These are phyloP conservation scores for Trichoderma afroharzianum DNA, from an alignment of 2,329 filamentous ascomycete species.

Conservation along the genomic window DNA sequence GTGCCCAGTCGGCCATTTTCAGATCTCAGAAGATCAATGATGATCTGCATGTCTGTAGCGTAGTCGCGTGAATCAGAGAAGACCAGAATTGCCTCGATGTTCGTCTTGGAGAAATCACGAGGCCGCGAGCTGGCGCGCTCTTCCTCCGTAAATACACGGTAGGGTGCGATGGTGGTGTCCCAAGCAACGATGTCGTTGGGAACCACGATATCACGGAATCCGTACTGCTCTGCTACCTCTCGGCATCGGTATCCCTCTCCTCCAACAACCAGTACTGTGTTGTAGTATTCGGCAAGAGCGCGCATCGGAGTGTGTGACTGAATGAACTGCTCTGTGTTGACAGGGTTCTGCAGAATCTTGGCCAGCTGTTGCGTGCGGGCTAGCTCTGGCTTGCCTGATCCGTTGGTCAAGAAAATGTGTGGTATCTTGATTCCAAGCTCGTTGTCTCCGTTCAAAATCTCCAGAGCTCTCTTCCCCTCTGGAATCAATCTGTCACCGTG, in stretches of 20 bases:
- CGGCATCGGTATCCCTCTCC: conserved; percentile 11
- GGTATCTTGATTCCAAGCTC: conserved; percentile 9
- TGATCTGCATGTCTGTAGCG: conserved; percentile 14
- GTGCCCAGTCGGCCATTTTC: conserved; percentile 1
- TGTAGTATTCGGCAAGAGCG: conserved; percentile 3
- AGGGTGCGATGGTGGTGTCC: conserved; percentile 2
- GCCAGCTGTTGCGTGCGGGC: conserved; percentile 5
- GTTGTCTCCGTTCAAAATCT: conserved; percentile 9
- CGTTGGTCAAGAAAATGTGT: conserved; percentile 5
- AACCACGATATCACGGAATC: conserved; percentile 5
- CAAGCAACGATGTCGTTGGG: conserved; percentile 10
- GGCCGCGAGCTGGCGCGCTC: conserved; percentile 8
- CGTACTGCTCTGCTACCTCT: conserved; percentile 9
- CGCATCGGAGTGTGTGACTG: conserved; percentile 13
- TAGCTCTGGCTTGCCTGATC: conserved; percentile 10
- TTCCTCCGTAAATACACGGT: background rate
- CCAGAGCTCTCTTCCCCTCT: conserved; percentile 7
- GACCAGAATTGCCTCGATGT: conserved; percentile 7
- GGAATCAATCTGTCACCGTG: background rate
- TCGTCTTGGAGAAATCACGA: background rate
- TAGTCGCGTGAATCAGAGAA: conserved; percentile 9
- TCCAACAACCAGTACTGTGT: conserved; percentile 3
- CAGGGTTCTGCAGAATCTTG: conserved; percentile 9
- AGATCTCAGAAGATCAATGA: conserved; percentile 1
- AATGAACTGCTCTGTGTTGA: conserved; percentile 7